phyloP scores from a whole-genome alignment of 2,329 filamentous ascomycete genomes.

The Aspergillus ustus region DNA sequence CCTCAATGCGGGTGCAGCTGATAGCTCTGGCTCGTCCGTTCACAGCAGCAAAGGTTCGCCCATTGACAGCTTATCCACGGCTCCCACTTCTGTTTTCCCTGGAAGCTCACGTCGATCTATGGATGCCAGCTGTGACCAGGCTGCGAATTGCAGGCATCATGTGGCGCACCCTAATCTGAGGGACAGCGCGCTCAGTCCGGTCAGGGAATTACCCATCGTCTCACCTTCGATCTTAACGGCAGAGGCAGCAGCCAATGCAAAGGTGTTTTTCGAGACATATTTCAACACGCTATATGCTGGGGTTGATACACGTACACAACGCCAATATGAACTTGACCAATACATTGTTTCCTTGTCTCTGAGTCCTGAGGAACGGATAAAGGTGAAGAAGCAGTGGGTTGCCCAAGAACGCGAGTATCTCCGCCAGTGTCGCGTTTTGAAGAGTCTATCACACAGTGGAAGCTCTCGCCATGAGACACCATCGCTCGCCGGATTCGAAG shows the following conservation, averaged over 20 bases:
- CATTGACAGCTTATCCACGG: constrained; percentile 37
- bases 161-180: constrained; percentile 5
- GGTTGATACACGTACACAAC: constrained; percentile 63
- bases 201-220: constrained; percentile 19
- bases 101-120: constrained; percentile 19
- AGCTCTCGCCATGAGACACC: constrained; percentile 52
- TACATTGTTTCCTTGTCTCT: constrained; percentile 65
- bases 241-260: constrained; percentile 78
- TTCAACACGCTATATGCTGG: constrained; percentile 71
- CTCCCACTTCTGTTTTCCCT: constrained; percentile 37
- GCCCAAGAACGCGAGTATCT: constrained; percentile 74
- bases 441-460: constrained; percentile 58
- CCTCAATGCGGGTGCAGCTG: constrained; percentile 33
- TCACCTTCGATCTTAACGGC: constrained; percentile 61
- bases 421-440: constrained; percentile 72
- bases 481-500: constrained; percentile 71
- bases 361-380: constrained; percentile 59
- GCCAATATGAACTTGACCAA: constrained; percentile 66
- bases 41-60: constrained; percentile 37
- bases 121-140: constrained; percentile 2
- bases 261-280: constrained; percentile 83
- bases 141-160: constrained; percentile 2
- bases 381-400: constrained; percentile 63
- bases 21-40: constrained; percentile 41
- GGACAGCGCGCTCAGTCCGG: constrained; percentile 12